These are phyloP conservation scores for Gossypium herbaceum DNA, from an alignment of 345 rosid genomes.

Conservation along the genomic window DNA sequence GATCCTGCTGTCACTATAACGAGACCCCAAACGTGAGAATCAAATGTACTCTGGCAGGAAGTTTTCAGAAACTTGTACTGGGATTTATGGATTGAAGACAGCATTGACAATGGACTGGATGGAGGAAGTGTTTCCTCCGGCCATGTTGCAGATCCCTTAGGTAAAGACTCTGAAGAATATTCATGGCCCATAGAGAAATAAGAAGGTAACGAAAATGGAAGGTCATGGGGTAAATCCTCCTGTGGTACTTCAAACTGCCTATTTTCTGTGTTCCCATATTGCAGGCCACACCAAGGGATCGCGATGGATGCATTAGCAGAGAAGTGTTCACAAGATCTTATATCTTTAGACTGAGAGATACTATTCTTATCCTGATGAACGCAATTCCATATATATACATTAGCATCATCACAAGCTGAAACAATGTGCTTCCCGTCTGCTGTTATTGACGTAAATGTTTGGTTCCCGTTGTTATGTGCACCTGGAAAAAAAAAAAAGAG, in stretches of 20 bases:
- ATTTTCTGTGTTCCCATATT: conserved; percentile 22
- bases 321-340: conserved; percentile 70
- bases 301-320: conserved; percentile 71
- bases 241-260: conserved; percentile 22
- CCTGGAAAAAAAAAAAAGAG: conserved; percentile 31
- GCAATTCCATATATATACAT: conserved; percentile 73
- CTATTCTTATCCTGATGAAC: conserved; percentile 27
- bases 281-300: conserved; percentile 75
- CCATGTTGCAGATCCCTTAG: conserved; percentile 91
- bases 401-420: conserved; percentile 82
- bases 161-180: conserved; percentile 57
- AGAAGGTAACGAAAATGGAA: conserved; percentile 45
- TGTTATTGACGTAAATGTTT: conserved; percentile 61
- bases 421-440: conserved; percentile 74
- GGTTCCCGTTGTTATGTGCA: conserved; percentile 50
- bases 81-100: conserved; percentile 52
- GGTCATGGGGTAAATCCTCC: conserved; percentile 23
- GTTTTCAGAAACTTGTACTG: conserved; percentile 57
- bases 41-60: conserved; percentile 62
- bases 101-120: conserved; percentile 34
- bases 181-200: conserved; percentile 57
- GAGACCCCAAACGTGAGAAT: conserved; percentile 81
- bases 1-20: conserved; percentile 91
- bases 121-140: conserved; percentile 86
- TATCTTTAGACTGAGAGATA: conserved; percentile 35